Conservation (phyloP, 495 filamentous ascomycete species). For the Clavariopsis aquatica region DNA sequence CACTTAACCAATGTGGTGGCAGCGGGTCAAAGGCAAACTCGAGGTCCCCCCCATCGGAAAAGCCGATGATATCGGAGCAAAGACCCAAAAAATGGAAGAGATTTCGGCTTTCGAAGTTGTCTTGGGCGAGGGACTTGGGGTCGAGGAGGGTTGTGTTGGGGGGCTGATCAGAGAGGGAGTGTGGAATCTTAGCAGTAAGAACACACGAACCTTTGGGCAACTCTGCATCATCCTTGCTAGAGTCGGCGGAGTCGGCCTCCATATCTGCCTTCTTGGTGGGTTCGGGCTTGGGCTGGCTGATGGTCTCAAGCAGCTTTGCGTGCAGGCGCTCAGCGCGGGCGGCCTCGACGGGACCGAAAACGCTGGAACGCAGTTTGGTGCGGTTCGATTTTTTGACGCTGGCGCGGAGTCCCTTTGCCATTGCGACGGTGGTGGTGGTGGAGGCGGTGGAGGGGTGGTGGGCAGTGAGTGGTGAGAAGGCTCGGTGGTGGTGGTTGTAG, state of each 20-base stretch:
- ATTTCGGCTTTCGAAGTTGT: not conserved
- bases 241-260: constrained; percentile 41
- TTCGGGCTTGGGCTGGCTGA: constrained; percentile 61
- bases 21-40: constrained; percentile 30
- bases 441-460: constrained; percentile 7
- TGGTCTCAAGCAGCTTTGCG: constrained; percentile 75
- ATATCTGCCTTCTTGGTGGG: constrained; percentile 36
- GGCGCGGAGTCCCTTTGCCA: constrained; percentile 81
- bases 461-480: not conserved
- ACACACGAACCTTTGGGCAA: constrained; percentile 32
- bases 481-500: constrained; percentile 4
- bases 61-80: constrained; percentile 33
- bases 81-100: constrained; percentile 25
- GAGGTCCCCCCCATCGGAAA: constrained; percentile 16
- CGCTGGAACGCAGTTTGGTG: constrained; percentile 67
- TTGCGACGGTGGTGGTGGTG: constrained; percentile 45
- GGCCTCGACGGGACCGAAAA: constrained; percentile 76
- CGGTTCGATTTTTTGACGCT: constrained; percentile 77
- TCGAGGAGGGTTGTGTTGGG: constrained; percentile 12
- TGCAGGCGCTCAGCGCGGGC: constrained; percentile 77
- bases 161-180: constrained; percentile 8
- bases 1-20: constrained; percentile 17
- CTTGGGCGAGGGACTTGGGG: constrained; percentile 13
- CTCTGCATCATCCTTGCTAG: constrained; percentile 16
- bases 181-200: constrained; percentile 25